Conservation (phyloP, 805 yeast species). For the Lipomyces japonicus region DNA sequence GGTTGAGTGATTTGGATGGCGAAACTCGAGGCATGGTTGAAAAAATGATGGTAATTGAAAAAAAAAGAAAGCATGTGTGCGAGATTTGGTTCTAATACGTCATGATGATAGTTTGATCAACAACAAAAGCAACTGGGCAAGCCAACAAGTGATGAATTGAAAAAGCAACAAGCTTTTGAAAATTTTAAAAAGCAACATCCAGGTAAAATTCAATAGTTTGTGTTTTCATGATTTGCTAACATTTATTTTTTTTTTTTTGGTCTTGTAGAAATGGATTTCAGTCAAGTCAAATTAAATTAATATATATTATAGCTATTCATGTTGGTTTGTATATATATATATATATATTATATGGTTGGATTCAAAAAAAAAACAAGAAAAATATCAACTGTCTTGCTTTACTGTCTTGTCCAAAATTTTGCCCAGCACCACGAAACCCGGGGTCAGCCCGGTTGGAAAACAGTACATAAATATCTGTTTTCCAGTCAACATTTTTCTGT, state of each 20-base stretch:
- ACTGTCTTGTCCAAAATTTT: no score
- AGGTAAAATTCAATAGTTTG: constrained; percentile 30
- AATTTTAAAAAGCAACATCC: constrained; percentile 45
- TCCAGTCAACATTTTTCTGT: no score
- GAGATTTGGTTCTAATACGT: no score
- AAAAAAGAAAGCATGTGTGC: neutral
- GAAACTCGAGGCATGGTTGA: constrained; percentile 46
- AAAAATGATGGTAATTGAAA: constrained; percentile 42
- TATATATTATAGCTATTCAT: neutral
- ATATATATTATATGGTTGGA: no score
- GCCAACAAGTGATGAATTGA: constrained; percentile 41
- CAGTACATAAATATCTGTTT: no score
- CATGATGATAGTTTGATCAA: constrained; percentile 40
- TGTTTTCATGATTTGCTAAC: neutral
- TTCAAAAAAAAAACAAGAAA: no score
- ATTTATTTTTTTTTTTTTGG: neutral
- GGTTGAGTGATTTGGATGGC: constrained; percentile 42
- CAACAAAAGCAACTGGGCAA: constrained; percentile 41
- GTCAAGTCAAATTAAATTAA: constrained; percentile 35
- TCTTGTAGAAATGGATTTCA: constrained; percentile 39
- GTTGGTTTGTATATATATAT: no score
- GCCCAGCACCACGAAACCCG: no score
- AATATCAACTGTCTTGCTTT: no score
- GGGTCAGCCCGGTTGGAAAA: no score
- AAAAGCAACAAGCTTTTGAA: constrained; percentile 37